Percentiles rank a stretch among this genome's conserved stretches.
Evolutionary conservation across 805 yeast species (phyloP).

Genomic region (Myxozyma mucilagina): DNA sequence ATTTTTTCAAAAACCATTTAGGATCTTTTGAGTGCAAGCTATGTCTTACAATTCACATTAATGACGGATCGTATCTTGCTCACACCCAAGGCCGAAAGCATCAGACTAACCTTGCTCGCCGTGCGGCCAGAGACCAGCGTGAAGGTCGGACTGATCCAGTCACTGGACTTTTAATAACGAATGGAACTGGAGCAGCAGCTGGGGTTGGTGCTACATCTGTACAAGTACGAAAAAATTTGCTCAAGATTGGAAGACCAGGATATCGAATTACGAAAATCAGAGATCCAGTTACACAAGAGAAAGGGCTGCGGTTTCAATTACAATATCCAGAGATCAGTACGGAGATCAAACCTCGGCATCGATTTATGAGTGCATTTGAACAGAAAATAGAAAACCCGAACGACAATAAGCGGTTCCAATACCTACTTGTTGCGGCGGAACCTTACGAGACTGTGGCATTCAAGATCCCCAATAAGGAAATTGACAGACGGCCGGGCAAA

Average conservation of each 20-base stretch:
- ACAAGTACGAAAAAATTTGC: constrained; percentile 50
- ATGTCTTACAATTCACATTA: constrained; percentile 78
- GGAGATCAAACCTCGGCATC: constrained; percentile 58
- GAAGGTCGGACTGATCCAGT: constrained; percentile 31
- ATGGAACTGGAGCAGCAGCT: constrained; percentile 19
- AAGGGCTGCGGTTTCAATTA: constrained; percentile 67
- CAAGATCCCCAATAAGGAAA: constrained; percentile 64
- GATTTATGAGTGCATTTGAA: constrained; percentile 79
- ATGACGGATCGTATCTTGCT: constrained; percentile 76
- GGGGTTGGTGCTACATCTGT: constrained; percentile 41
- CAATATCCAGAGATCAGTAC: constrained; percentile 52
- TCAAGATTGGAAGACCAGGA: constrained; percentile 72
- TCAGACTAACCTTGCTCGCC: constrained; percentile 64
- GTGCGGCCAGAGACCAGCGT: constrained; percentile 44
- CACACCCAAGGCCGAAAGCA: constrained; percentile 87
- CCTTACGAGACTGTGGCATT: constrained; percentile 84
- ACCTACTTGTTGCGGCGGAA: constrained; percentile 78
- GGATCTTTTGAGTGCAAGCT: constrained; percentile 82
- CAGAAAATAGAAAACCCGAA: constrained; percentile 54
- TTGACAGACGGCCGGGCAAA: constrained; percentile 43
- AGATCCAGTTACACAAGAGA: constrained; percentile 55
- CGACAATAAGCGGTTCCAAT: constrained; percentile 55
- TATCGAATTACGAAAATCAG: constrained; percentile 67
- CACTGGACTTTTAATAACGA: constrained; percentile 8
- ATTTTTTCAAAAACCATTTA: constrained; percentile 77